Percentiles rank a stretch among this genome's conserved stretches.
Conservation (phyloP, 2,329 filamentous ascomycete genomes). For the Daldinia sp. region DNA sequence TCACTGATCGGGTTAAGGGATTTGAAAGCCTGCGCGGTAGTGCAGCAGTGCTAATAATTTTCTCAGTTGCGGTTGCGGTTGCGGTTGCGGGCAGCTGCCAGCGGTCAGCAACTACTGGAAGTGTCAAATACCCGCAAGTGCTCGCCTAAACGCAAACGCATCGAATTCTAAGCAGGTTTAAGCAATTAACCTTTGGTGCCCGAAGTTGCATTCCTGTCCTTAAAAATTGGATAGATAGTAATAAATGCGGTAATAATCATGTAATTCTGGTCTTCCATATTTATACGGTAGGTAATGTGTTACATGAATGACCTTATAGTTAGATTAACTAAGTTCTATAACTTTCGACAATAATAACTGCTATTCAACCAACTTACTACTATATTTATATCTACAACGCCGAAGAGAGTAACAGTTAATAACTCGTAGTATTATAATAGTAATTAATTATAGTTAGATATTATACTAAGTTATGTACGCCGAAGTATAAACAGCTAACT, state of each 20-base stretch:
- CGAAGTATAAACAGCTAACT: too few relatives aligned
- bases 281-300: too few relatives aligned
- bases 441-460: too few relatives aligned
- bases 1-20: slow-evolving; percentile 26
- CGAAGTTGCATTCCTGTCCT: not conserved
- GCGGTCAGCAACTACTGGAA: slow-evolving; percentile 12
- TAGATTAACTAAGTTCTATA: too few relatives aligned
- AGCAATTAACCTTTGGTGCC: not conserved
- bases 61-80: slow-evolving; percentile 17
- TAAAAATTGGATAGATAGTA: not conserved
- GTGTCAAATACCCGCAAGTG: not conserved
- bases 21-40: slow-evolving; percentile 18
- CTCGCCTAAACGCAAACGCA: not conserved
- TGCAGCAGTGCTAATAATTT: slow-evolving; percentile 4
- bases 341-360: too few relatives aligned
- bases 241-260: not conserved
- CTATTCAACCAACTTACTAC: too few relatives aligned
- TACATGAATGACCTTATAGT: too few relatives aligned
- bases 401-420: too few relatives aligned
- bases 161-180: not conserved
- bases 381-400: too few relatives aligned
- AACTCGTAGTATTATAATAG: too few relatives aligned
- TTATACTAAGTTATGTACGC: too few relatives aligned
- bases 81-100: slow-evolving; percentile 25
- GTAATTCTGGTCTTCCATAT: not conserved